Base-by-base conservation (phyloP, 805 yeast species). In the Naumovozyma castellii region DNA sequence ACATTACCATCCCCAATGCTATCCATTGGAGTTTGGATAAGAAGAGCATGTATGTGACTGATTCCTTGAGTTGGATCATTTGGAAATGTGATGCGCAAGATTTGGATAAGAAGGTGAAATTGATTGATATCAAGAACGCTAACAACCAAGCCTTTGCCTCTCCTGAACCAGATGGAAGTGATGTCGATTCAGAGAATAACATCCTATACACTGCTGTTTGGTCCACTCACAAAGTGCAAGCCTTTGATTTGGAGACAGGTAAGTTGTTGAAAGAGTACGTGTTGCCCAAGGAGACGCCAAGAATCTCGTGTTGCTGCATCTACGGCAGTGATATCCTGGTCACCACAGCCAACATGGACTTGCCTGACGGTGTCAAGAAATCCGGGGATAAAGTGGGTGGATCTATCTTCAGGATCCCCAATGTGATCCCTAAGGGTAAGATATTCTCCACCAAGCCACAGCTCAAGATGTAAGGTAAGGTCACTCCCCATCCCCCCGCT, bases 91-190 rank as follows among this genome's bases (percentile, higher is more conserved):
- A 72, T 47, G 41, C 50, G 4, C 49, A 46, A 3, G 34, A 41
- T 20, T 19, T 14, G 13, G 59, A 62, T 3, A 20, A 40, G 14
- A 42, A 40, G 66, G 67, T n/a, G 58, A 54, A 35, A 17, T 68
- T 68, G 45, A 62, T 76, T 37, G 60, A 67, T 13, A 50, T 68
- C 19, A 59, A 51, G 42, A 61, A 35, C 25, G 28, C 41, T 12
- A 45, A 49, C 29, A 39, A 47, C 33, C 40, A 28, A 4, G 48
- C 48, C 0, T 47, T 49, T 38, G 59, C 52, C 15, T 54, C 62
- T 4, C 74, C 79, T 6, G 92, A 78, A 48, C 95, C 95, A 0
- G 97, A 87, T 58, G 97, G 97, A 16, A 69, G 82, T 47, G 66
- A 78, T 18, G 61, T 82, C 46, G 75, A 82, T 32, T 60, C 50